Evolutionary conservation across 192 early-diverging fungal species (phyloP).

Genomic region (Backusella macrospora): DNA sequence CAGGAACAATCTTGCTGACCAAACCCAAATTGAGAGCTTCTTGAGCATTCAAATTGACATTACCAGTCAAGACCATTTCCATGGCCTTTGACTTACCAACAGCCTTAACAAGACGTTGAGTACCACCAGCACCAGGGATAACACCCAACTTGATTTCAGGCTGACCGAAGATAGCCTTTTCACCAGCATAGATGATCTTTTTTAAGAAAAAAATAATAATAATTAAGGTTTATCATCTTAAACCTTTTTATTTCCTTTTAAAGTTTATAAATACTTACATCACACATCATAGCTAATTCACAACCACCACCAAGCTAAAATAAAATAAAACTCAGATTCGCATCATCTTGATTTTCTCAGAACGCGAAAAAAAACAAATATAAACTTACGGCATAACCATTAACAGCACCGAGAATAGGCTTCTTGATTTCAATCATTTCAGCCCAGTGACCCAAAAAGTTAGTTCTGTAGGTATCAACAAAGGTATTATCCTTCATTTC

Average conservation of each 20-base stretch:
- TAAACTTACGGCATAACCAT: constrained; percentile 85
- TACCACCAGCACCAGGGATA: constrained; percentile 91
- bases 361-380: neutral
- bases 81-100: constrained; percentile 99
- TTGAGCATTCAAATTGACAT: constrained; percentile 75
- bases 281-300: constrained; percentile 99
- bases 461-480: constrained; percentile 84
- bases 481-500: constrained; percentile 93
- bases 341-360: constrained; percentile 5
- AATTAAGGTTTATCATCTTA: neutral
- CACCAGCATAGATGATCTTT: constrained; percentile 97
- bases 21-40: constrained; percentile 84
- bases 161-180: constrained; percentile 95
- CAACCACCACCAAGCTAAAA: constrained; percentile 93
- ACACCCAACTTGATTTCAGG: constrained; percentile 98
- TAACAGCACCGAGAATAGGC: constrained; percentile 97
- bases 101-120: constrained; percentile 84
- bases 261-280: constrained; percentile 43
- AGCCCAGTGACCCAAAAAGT: constrained; percentile 96
- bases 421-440: constrained; percentile 90
- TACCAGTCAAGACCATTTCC: constrained; percentile 93
- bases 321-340: constrained; percentile 19
- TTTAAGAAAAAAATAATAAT: neutral
- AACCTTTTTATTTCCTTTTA: constrained; percentile 14
- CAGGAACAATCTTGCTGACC: constrained; percentile 89